Evolutionary conservation across 176 grass and related monocot genomes (phyloP).

Genomic region (Raddia distichophylla): DNA sequence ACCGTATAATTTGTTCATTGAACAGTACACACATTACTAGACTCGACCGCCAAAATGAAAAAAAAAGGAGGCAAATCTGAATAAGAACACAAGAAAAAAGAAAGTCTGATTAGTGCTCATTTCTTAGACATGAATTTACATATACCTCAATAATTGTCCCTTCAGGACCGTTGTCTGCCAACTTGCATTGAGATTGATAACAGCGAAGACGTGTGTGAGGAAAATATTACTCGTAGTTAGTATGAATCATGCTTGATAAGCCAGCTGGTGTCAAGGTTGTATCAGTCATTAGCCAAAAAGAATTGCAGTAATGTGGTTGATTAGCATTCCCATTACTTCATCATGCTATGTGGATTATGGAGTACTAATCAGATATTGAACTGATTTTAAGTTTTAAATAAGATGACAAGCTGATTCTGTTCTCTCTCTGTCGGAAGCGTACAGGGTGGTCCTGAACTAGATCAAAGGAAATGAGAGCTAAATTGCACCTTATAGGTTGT

Average conservation of each 20-base stretch:
- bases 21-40: neutral
- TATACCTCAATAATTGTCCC: neutral
- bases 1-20: neutral
- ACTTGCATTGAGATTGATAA: neutral
- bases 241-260: neutral
- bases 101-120: conserved; percentile 2
- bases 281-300: conserved; percentile 5
- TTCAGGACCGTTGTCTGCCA: neutral
- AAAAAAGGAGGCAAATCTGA: neutral
- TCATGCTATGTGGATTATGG: neutral
- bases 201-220: neutral
- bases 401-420: conserved; percentile 7
- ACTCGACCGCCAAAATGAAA: neutral
- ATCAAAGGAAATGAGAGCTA: neutral
- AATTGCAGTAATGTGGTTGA: conserved; percentile 9
- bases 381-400: neutral
- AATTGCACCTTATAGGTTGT: neutral
- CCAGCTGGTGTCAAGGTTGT: neutral
- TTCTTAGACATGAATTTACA: neutral
- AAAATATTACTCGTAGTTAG: neutral
- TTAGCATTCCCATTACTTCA: conserved; percentile 22
- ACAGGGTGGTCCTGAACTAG: conserved; percentile 26
- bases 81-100: neutral
- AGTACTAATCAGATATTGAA: neutral
- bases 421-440: neutral